Evolutionary conservation across 805 yeast genomes (phyloP).

Genomic region (Candida montana): DNA sequence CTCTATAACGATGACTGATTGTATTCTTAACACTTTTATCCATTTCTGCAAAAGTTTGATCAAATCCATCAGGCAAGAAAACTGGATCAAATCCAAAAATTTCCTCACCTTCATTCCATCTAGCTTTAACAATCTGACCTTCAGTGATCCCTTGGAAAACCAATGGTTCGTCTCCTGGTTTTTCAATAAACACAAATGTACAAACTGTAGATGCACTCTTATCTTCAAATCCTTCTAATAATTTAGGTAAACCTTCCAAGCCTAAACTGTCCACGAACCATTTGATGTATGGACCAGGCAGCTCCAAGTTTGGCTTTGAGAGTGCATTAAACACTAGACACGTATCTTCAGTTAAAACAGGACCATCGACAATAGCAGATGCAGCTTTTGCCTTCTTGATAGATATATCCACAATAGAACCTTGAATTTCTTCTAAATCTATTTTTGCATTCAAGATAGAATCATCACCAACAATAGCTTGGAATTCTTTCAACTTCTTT

Average conservation of each 20-base stretch:
- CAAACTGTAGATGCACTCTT: conserved; percentile 85
- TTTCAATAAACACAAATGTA: conserved; percentile 87
- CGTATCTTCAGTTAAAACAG: conserved; percentile 94
- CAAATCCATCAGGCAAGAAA: conserved; percentile 75
- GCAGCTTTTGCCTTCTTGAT: conserved; percentile 75
- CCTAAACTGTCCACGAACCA: conserved; percentile 86
- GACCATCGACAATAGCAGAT: conserved; percentile 56
- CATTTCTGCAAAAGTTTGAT: conserved; percentile 86
- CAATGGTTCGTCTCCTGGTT: conserved; percentile 66
- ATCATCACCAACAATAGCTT: conserved; percentile 56
- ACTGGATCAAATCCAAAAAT: conserved; percentile 94
- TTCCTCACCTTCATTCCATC: conserved; percentile 57
- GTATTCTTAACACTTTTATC: conserved; percentile 66
- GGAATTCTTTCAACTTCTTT: conserved; percentile 82
- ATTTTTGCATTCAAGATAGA: conserved; percentile 56
- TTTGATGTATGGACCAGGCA: conserved; percentile 94
- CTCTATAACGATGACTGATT: conserved; percentile 84
- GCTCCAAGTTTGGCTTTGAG: conserved; percentile 43
- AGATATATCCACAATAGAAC: conserved; percentile 77
- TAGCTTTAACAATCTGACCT: conserved; percentile 67
- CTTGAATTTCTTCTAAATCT: conserved; percentile 91
- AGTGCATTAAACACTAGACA: conserved; percentile 80
- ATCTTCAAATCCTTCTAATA: conserved; percentile 77
- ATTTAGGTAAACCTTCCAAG: conserved; percentile 65
- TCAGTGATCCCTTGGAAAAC: conserved; percentile 81